These are phyloP conservation scores for Lineolata rhizophorae DNA, from an alignment of 495 filamentous ascomycete species.

Conservation along the genomic window DNA sequence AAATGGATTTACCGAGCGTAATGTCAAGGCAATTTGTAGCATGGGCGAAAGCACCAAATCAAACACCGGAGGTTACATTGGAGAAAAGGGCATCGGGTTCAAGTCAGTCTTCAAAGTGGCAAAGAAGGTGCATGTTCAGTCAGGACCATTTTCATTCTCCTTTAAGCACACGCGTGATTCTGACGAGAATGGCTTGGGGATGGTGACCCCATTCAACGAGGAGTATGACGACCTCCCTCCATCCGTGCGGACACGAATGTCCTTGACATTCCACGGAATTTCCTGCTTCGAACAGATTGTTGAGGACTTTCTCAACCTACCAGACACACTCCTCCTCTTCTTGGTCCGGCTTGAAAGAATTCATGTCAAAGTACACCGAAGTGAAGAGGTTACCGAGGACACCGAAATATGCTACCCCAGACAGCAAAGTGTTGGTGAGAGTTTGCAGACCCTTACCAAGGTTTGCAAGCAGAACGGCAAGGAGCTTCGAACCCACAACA, in stretches of 20 bases:
- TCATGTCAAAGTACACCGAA: no score
- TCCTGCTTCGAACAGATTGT: background rate
- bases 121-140: conserved; percentile 25
- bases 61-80: conserved; percentile 20
- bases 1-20: conserved; percentile 17
- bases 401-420: background rate
- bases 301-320: conserved; percentile 2
- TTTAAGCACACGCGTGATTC: conserved; percentile 14
- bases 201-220: conserved; percentile 10
- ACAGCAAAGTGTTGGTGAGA: background rate
- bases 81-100: conserved; percentile 30
- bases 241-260: conserved; percentile 1
- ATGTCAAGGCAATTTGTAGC: conserved; percentile 19
- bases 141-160: conserved; percentile 23
- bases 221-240: background rate
- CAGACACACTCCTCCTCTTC: conserved; percentile 3
- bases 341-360: conserved; percentile 1
- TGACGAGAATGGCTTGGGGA: conserved; percentile 10
- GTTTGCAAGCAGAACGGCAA: no score
- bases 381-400: background rate
- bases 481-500: background rate
- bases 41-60: conserved; percentile 21
- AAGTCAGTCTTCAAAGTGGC: conserved; percentile 30
- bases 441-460: background rate
- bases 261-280: background rate